These are phyloP conservation scores for Sapria himalayana DNA, from an alignment of 345 rosid species.

Conservation along the genomic window DNA sequence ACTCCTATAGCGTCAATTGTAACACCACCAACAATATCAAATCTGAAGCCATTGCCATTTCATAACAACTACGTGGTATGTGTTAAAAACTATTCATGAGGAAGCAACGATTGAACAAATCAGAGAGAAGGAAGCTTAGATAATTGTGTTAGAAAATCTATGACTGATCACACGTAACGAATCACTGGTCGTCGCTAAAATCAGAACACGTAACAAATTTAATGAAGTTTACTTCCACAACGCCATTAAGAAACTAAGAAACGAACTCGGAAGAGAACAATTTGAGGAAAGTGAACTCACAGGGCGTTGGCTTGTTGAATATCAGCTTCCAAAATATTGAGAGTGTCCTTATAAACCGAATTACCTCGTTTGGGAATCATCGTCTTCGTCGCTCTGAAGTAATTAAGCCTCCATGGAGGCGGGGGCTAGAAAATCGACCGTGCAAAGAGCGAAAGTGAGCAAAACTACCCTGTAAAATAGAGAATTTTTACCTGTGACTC, in stretches of 20 bases:
- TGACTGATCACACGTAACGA: slow-evolving; percentile 1
- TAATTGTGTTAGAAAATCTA: not conserved
- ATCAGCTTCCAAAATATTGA: slow-evolving; percentile 68
- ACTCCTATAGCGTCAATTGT: not conserved
- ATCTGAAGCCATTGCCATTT: too few species aligned
- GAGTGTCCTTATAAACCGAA: slow-evolving; percentile 39
- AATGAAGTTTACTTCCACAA: slow-evolving; percentile 4
- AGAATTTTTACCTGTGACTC: too few species aligned
- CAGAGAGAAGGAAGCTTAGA: slow-evolving; percentile 3
- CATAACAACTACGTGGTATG: too few species aligned
- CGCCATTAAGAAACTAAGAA: slow-evolving; percentile 3
- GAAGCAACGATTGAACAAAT: not conserved
- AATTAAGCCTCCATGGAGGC: not conserved
- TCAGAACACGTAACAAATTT: not conserved
- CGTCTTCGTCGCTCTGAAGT: slow-evolving; percentile 9
- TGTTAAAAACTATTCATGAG: not conserved
- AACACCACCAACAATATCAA: slow-evolving; percentile 5
- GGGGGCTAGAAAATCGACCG: too few species aligned
- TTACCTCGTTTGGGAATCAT: slow-evolving; percentile 9
- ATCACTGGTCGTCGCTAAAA: slow-evolving; percentile 5
- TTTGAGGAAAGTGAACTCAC: slow-evolving; percentile 29
- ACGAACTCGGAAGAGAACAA: slow-evolving; percentile 3
- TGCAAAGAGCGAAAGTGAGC: too few species aligned
- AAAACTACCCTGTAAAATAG: too few species aligned
- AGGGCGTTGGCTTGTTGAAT: slow-evolving; percentile 70